Evolutionary conservation across 345 rosid genomes (phyloP).

Genomic region (Syzygium oleosum): DNA sequence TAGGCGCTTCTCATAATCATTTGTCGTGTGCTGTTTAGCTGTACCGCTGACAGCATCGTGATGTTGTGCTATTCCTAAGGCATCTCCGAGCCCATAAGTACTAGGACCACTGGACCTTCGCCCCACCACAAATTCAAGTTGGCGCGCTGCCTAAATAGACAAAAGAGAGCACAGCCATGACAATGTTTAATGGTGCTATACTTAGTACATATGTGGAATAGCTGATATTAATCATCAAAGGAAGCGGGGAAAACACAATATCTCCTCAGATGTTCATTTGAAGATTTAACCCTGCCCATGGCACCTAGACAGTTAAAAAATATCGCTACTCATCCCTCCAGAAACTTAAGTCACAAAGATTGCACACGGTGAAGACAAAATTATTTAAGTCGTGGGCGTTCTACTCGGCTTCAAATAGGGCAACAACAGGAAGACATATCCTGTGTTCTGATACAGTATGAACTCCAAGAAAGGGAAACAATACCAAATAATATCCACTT

Average conservation of each 20-base stretch:
- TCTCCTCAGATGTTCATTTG: not conserved
- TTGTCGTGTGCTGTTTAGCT: slow-evolving; percentile 80
- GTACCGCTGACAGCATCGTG: slow-evolving; percentile 88
- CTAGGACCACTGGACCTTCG: slow-evolving; percentile 35
- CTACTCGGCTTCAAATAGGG: not conserved
- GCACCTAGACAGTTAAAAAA: not conserved
- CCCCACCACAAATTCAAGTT: slow-evolving; percentile 74
- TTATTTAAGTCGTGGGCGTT: not conserved
- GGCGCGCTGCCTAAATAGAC: slow-evolving; percentile 60
- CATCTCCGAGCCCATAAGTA: slow-evolving; percentile 60
- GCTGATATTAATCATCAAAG: not conserved
- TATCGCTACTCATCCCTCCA: not conserved
- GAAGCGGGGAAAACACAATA: not conserved
- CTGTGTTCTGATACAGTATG: not conserved
- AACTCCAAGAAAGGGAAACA: not conserved
- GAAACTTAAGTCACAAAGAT: not conserved
- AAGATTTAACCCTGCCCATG: not conserved
- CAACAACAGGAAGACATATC: not conserved
- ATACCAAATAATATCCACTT: slow-evolving; percentile 88
- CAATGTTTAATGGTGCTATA: not conserved
- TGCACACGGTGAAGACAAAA: not conserved
- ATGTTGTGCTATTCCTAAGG: slow-evolving; percentile 76
- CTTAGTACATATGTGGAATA: not conserved
- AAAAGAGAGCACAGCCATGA: not conserved
- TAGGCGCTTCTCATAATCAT: slow-evolving; percentile 70